Base-by-base conservation (phyloP, 345 rosid genomes). In the Carallia pectinifolia region DNA sequence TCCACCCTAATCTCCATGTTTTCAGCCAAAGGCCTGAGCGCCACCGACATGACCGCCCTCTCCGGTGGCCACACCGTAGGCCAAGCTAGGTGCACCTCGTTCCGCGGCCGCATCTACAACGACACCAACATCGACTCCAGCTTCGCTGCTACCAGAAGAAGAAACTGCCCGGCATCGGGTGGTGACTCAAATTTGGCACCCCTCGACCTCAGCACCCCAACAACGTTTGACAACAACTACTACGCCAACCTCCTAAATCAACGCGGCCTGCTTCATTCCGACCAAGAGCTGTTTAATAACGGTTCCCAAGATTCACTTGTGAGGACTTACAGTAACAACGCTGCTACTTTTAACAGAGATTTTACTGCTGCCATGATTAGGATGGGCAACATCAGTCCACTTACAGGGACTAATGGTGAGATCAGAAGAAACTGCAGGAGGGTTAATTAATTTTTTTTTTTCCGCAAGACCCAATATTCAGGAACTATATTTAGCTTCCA, bases 231-330 rank as follows among this genome's bases (percentile, higher is more conserved):
- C 52, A 83, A 77, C 48, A 38, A 33, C 7, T 83, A 85, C 54
- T 85, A 61, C 68, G 30, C 1, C 39, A 59, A 67, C 61, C 76
- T 85, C 0, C 65, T 81, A 38, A 64, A 18, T 6, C 71, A 2
- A 39, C 77, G 80, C 2, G 89, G 85, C 15, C 78, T 85, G 16
- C 84, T 85, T 47, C 89, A 79, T 53, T 79, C 87, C 0, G 85
- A 85, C 67, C 84, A 83, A 61, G 76, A 74, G 52, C 74, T 85
- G 6, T 83, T 81, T 56, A 81, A 77, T 5, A 62, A 63, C 0
- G 85, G 82, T 1, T 79, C 83, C 2, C 71, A 73, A n/a, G 76
- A 83, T 27, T 64, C 82, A 5, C 58, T 64, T 19, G 79, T 83
- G 23, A 53, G 78, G 52, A 61, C 67, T 29, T 83, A 73, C 19